phyloP scores from a whole-genome alignment of 441 rosid genomes.

The Croton setiger region DNA sequence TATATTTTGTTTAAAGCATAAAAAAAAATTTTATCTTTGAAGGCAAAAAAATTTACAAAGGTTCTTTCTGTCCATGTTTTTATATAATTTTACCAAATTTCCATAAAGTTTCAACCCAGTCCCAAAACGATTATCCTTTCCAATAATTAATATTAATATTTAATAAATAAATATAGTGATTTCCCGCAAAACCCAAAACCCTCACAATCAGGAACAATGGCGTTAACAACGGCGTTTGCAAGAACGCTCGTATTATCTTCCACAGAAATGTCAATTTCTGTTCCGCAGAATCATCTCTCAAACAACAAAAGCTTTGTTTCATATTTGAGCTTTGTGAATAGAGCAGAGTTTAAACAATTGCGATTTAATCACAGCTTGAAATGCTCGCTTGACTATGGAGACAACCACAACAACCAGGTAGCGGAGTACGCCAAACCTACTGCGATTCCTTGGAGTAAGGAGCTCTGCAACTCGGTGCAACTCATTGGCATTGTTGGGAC shows the following conservation, averaged over 20 bases:
- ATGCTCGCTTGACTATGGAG: conserved; percentile 36
- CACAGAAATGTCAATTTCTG: conserved; percentile 10
- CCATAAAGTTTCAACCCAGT: background rate
- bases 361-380: conserved; percentile 18
- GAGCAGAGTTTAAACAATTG: background rate
- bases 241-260: conserved; percentile 21
- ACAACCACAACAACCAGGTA: conserved; percentile 22
- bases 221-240: conserved; percentile 31
- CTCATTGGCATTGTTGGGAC: conserved; percentile 54
- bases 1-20: too few relatives aligned
- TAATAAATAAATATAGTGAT: background rate
- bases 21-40: too few relatives aligned
- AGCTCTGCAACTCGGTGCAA: conserved; percentile 48
- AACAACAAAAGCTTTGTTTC: conserved; percentile 8
- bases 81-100: too few relatives aligned
- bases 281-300: conserved; percentile 14
- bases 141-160: too few relatives aligned
- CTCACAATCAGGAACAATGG: too few relatives aligned
- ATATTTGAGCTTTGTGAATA: conserved; percentile 5
- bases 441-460: conserved; percentile 63
- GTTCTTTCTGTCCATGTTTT: too few relatives aligned
- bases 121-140: background rate
- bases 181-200: conserved; percentile 10
- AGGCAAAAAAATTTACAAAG: too few relatives aligned
- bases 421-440: conserved; percentile 36